Base-by-base conservation (phyloP, 176 grass and related monocot genomes). In the Otatea glauca region DNA sequence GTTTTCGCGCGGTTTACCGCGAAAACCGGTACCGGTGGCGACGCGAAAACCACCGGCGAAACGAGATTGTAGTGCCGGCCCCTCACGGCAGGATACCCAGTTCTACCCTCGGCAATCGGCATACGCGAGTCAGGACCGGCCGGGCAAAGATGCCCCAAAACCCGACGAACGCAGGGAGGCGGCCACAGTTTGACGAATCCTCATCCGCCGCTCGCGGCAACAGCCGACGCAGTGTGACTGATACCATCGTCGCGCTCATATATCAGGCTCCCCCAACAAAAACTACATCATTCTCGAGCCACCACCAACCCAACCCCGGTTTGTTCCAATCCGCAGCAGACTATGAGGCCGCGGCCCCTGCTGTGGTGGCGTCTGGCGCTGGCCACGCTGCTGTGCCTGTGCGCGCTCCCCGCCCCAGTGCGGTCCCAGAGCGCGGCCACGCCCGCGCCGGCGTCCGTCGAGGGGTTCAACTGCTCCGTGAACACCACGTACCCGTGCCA, bases 381-480 rank as follows among this genome's bases (percentile, higher is more conserved):
- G 63, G 24, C 48, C 14, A 50, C 76, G 71, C 42, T 83, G 17
- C 50, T 77, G 45, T 66, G 65, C 78, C 29, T 91, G 60, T 78
- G 59, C 84, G 58, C 65, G 60, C 62, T 80, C 51, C 51, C 68
- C 5, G 8, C 71, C 16, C 82, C 74, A 20, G 74, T 69, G 66
- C 70, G 43, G 23, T 85, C 86, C 21, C 78, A 86, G 78, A 83
- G 53, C 75, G 25, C 65, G 65, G 50, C 71, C 16, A 41, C 70
- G 37, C 21, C 72, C 3, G 53, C 87, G 27, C 87, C 91, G 29
- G 87, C 89, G 38, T 71, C 86, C 69, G 79, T 80, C 3, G 71
- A 90, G 9, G 90, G 93, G 0, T 95, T 96, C 88, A 92, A 90
- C 68, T 96, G 96, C 93, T 81, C 88, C 0, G 48, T 81, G 20